Percentiles rank a stretch among this genome's conserved stretches.
Evolutionary conservation across 805 yeast genomes (phyloP).

Genomic region (Starmerella sp.): DNA sequence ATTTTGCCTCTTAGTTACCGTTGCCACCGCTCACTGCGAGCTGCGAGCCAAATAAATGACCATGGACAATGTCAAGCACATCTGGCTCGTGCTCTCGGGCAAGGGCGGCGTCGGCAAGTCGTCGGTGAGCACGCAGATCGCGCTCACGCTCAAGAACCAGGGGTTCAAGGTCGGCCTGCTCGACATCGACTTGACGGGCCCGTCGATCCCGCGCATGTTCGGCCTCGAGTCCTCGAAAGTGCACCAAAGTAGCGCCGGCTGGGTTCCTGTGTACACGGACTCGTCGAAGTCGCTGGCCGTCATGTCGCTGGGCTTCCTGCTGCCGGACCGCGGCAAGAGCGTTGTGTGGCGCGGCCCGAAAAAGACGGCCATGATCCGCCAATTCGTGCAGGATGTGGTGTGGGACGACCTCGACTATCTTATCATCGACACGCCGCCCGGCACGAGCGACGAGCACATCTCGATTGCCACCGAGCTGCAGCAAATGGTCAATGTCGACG

Average conservation of each 20-base stretch:
- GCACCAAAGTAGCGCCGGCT: constrained; percentile 69
- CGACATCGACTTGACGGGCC: constrained; percentile 93
- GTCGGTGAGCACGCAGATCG: constrained; percentile 88
- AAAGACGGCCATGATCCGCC: constrained; percentile 94
- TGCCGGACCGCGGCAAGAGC: constrained; percentile 74
- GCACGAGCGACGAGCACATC: constrained; percentile 96
- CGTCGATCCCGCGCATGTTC: constrained; percentile 92
- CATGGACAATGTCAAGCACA: constrained; percentile 44
- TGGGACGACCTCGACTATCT: constrained; percentile 78
- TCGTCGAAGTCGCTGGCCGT: constrained; percentile 41
- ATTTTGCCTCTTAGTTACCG: constrained; percentile 3
- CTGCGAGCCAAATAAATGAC: no score
- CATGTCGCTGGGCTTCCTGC: constrained; percentile 80
- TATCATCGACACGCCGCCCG: constrained; percentile 95
- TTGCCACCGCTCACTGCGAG: background rate
- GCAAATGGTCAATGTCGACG: constrained; percentile 54
- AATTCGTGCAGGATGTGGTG: constrained; percentile 76
- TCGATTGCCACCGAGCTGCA: constrained; percentile 84
- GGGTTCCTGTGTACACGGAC: constrained; percentile 75
- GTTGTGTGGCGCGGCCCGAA: constrained; percentile 99
- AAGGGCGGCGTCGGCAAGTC: constrained; percentile 93
- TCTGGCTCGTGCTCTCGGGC: constrained; percentile 70
- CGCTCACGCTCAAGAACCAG: constrained; percentile 58
- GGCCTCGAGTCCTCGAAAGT: constrained; percentile 74
- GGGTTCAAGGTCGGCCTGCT: constrained; percentile 85